phyloP scores from a whole-genome alignment of 768 basidiomycete species.

The Paxillus rubicundulus region DNA sequence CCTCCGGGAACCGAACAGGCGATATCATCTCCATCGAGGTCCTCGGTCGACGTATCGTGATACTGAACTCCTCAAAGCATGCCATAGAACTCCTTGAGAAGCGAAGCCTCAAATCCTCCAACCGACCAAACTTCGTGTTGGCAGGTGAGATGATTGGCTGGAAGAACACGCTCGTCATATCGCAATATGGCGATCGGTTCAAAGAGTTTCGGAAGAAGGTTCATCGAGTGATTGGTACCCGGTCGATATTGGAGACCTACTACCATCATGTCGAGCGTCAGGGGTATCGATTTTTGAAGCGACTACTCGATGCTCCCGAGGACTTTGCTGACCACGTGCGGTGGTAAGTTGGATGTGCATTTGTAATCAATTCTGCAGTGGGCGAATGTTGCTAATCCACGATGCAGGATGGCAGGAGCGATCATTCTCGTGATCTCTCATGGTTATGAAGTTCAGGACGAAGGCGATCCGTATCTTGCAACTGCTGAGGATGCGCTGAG shows the following conservation, averaged over 20 bases:
- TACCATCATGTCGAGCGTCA: background rate
- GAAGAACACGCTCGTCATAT: background rate
- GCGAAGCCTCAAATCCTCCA: constrained; percentile 48
- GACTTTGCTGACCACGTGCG: background rate
- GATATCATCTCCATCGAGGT: constrained; percentile 31
- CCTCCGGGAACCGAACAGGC: constrained; percentile 10
- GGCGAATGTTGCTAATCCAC: background rate
- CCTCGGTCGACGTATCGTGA: constrained; percentile 28
- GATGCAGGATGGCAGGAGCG: constrained; percentile 7
- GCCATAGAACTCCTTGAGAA: constrained; percentile 50
- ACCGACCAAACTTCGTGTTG: constrained; percentile 1
- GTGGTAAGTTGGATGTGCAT: background rate
- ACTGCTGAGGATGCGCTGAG: constrained; percentile 24
- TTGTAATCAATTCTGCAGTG: background rate
- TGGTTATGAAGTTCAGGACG: constrained; percentile 34
- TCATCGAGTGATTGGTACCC: constrained; percentile 4
- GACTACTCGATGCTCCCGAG: background rate
- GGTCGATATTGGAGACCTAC: background rate
- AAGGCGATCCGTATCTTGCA: constrained; percentile 33
- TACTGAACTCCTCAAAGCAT: constrained; percentile 38
- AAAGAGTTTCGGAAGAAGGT: background rate
- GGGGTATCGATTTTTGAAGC: constrained; percentile 1
- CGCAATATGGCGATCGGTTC: constrained; percentile 3
- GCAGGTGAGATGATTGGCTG: constrained; percentile 18
- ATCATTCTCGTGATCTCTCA: constrained; percentile 36